These are phyloP conservation scores for Misopates orontium DNA, from an alignment of 257 asterid species.

Conservation along the genomic window DNA sequence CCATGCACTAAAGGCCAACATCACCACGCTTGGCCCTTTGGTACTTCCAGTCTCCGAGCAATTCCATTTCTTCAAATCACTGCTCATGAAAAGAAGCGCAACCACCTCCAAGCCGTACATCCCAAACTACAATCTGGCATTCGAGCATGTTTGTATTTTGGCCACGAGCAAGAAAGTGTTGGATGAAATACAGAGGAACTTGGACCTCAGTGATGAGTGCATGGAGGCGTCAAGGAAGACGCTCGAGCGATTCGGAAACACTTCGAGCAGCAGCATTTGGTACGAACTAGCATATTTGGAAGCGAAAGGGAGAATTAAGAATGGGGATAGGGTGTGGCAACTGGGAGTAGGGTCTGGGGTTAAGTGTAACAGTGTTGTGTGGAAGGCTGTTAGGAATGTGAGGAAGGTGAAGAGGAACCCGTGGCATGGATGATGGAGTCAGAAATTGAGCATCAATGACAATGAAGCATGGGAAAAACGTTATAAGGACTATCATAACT, in stretches of 20 bases:
- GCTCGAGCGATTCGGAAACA: conserved; percentile 71
- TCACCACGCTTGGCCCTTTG: conserved; percentile 63
- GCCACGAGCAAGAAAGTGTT: conserved; percentile 61
- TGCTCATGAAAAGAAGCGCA: conserved; percentile 26
- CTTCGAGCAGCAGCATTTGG: conserved; percentile 85
- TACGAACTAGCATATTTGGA: conserved; percentile 71
- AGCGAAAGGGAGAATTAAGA: conserved; percentile 44
- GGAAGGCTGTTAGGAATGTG: conserved; percentile 52
- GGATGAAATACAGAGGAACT: conserved; percentile 60
- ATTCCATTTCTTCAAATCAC: conserved; percentile 55
- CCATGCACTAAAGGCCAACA: conserved; percentile 67
- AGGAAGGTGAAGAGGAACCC: conserved; percentile 35
- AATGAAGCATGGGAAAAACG: too few relatives aligned
- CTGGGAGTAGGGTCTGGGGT: conserved; percentile 74
- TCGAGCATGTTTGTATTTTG: conserved; percentile 62
- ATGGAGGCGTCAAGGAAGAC: conserved; percentile 83
- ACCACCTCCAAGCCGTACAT: conserved; percentile 53
- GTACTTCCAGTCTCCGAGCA: conserved; percentile 73
- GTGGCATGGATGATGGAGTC: conserved; percentile 30
- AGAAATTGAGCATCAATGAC: not conserved
- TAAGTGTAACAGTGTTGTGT: conserved; percentile 71
- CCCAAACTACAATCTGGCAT: conserved; percentile 60
- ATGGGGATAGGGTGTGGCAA: conserved; percentile 68
- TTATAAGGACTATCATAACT: too few relatives aligned
- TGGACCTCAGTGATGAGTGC: conserved; percentile 59